Base-by-base conservation (phyloP, 208 protist genomes). In the Herpetomonas tarakana region DNA sequence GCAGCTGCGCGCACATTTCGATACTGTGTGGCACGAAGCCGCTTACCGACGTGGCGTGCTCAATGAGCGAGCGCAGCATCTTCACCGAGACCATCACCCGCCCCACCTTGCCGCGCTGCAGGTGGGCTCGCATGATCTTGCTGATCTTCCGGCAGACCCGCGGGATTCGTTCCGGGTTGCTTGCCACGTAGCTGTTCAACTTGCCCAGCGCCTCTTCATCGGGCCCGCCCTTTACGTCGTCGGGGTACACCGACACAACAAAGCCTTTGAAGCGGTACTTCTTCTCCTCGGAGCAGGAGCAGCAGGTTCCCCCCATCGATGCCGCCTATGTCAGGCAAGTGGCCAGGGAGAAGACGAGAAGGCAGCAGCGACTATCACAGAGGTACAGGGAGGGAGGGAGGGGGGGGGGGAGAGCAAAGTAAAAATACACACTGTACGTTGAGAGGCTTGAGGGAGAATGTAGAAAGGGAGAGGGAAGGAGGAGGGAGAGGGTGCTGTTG, bases 181-280 rank as follows among this genome's bases (percentile, higher is more conserved):
- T 87, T 24, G 56, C 70, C 19, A 86, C 62, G 62, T 94, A 94
- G 56, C 73, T 82, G 49, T 81, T 74, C 1, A 94, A 69, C 57
- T 83, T 86, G 3, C 67, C 75, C 0, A 94, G 66, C 0, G 80
- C 81, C 41, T 91, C 88, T 31, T 76, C 68, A 45, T 92, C 75
- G 0, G 81, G 62, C 3, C 73, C 65, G 11, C 58, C 74, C 35
- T 75, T 45, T 7, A 54, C 38, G 51, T 77, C 47, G 26, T 78
- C 69, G 12, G 80, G 81, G 54, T 91, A 94, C n/a, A 88, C 81
- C 16, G 74, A 76, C 25, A 85, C 55, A 31, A 94, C 85, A 50
- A 92, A 90, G 54, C 74, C 71, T 31, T 94, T 94, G 70, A 88
- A 94, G 41, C 84, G 83, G 30, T 83, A 85, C 59, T 76, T 85